Percentiles rank a stretch among this genome's conserved stretches.
phyloP scores from a whole-genome alignment of 805 yeast genomes.

The Helenozyma rhizophorensis region DNA sequence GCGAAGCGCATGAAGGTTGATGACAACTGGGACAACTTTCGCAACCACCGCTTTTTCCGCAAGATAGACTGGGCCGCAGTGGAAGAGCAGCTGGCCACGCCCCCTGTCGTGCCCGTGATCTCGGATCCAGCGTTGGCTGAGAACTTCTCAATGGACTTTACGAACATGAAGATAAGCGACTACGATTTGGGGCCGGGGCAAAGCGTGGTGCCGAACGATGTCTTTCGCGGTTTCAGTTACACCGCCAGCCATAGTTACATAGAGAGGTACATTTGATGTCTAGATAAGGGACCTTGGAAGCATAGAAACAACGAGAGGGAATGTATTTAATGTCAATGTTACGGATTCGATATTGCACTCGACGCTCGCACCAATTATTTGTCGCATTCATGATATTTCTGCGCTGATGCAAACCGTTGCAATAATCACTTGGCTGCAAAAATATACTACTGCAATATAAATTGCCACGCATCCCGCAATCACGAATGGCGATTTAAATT shows the following conservation, averaged over 20 bases:
- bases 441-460: no score
- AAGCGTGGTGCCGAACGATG: constrained; percentile 1
- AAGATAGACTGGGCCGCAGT: constrained; percentile 34
- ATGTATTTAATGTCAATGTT: no score
- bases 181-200: constrained; percentile 14
- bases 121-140: constrained; percentile 43
- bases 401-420: no score
- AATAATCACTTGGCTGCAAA: no score
- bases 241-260: constrained; percentile 37
- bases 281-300: no score
- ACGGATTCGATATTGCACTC: no score
- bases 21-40: constrained; percentile 27
- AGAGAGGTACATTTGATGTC: constrained; percentile 26
- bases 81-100: constrained; percentile 22
- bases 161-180: constrained; percentile 27
- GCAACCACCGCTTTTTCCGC: constrained; percentile 37
- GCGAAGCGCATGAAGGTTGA: constrained; percentile 36
- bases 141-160: constrained; percentile 40
- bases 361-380: no score
- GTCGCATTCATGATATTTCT: no score
- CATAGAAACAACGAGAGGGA: no score
- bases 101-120: constrained; percentile 41
- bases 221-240: constrained; percentile 44
- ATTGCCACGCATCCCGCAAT: no score
- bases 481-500: no score